Conservation (phyloP, 2,329 filamentous ascomycete genomes). For the Reticulascus tulasneorum region DNA sequence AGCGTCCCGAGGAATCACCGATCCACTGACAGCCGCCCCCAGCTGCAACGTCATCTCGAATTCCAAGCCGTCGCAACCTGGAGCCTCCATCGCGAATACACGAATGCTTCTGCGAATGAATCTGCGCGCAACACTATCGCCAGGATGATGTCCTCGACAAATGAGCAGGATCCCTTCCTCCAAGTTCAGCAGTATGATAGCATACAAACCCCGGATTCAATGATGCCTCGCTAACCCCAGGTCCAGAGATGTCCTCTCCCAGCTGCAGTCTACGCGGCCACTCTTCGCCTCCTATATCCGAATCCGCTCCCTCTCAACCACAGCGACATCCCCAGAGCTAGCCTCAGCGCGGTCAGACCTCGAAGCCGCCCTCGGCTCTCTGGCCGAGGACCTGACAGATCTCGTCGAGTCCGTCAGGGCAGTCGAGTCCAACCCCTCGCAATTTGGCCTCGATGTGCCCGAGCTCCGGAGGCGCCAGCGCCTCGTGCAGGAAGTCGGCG, state of each 20-base stretch:
- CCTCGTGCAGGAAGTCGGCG: constrained; percentile 83
- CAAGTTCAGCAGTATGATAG: constrained; percentile 64
- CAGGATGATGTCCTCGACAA: constrained; percentile 64
- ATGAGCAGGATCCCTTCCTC: constrained; percentile 67
- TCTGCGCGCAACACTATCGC: constrained; percentile 9
- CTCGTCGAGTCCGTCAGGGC: constrained; percentile 82
- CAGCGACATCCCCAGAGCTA: constrained; percentile 75
- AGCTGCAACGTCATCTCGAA: constrained; percentile 16
- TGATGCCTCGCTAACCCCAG: constrained; percentile 6
- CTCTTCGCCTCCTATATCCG: constrained; percentile 94
- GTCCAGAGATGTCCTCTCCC: constrained; percentile 77
- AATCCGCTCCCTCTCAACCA: constrained; percentile 80
- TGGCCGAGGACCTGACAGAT: constrained; percentile 82
- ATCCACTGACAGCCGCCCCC: too few species aligned
- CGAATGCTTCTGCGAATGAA: constrained; percentile 12
- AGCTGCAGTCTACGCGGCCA: constrained; percentile 75
- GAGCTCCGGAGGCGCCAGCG: constrained; percentile 78
- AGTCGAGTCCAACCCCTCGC: constrained; percentile 80
- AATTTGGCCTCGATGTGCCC: constrained; percentile 77
- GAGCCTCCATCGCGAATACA: not conserved
- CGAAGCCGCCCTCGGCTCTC: constrained; percentile 57
- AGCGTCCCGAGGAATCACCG: constrained; percentile 8
- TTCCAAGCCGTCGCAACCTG: not conserved
- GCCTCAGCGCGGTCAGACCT: constrained; percentile 72
- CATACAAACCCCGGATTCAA: constrained; percentile 1